Base-by-base conservation (phyloP, 768 basidiomycete genomes). In the Tremella fuciformis region DNA sequence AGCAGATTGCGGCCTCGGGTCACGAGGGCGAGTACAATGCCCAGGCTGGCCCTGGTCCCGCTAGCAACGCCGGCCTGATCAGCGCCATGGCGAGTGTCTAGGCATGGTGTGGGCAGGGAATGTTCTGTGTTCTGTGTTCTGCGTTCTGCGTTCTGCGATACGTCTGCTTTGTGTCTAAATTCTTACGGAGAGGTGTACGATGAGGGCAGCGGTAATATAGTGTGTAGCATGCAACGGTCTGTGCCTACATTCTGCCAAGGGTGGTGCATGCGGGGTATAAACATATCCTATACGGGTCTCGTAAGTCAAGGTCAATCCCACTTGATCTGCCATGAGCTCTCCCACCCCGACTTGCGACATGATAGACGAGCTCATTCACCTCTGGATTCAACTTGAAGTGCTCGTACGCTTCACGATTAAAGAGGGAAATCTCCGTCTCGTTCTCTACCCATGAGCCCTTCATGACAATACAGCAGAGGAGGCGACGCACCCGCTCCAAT, bases 401-500 rank as follows among this genome's bases (percentile, higher is more conserved):
- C 26, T 89, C 84, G 67, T 98, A 98, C 16, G 83, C 78, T 44
- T 82, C 80, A 25, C 83, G 80, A 67, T 87, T 86, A 80, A 98
- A 98, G 78, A 94, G 87, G 73, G 89, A 92, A 62, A 93, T 82
- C 79, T 99, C 94, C 0, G 89, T 88, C 77, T 99, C 94, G 73
- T 98, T 94, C 77, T 96, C 94, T 46, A 8, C 42, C n/a, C 4
- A 15, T 15, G 42, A n/a, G 4, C 16, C 42, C n/a, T 46, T 8
- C 15, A 46, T 4, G 22, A 4, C 8, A 22, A 9, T 6, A 6
- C 25, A 29, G 26, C 1, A 48, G 16, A 2, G 22, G 26, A 37
- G n/a, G 56, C 6, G 21, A 78, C 86, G 57, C 58, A 93, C 94
- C 88, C 49, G 93, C 83, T 16, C 87, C 91, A 37, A 83, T 77